Evolutionary conservation across 2,329 filamentous ascomycete genomes (phyloP), one percentile per base, ranked within the genome.

Genomic region (Cordyceps javanica): DNA sequence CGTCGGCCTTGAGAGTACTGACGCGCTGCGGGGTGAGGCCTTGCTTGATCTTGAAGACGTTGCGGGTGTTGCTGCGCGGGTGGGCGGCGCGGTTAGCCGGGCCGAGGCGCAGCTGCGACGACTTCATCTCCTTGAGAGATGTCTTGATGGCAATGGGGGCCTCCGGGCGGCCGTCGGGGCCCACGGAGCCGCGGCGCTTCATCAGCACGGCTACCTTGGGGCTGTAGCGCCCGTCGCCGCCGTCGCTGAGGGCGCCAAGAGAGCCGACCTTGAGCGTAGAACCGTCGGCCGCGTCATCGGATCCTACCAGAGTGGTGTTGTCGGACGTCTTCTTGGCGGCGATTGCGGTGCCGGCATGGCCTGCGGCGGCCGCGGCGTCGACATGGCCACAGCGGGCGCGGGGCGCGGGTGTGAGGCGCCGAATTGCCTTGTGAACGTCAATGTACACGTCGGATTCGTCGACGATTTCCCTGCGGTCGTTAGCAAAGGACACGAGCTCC

Each of bases 361-460:
- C 62, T 5, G 66, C 66, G 7, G 69, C 68, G 5, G 69, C 67
- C 4, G 67, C 67, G 7, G 68, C 66, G 38, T 69, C 69, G 30
- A 67, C 66, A 14, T 73, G 80, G 23, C 68, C 72, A 30, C 76
- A 81, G 57, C 88, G 83, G 45, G 85, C 85, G 67, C 90, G 88
- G 1, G 93, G 93, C 2, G 92, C 91, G 1, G 91, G 91, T 21
- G 88, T 84, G 66, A 95, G 82, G 54, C 94, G 89, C 59, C 94
- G 86, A 64, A 99, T 97, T 23, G 94, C 94, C 76, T 97, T 97
- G 78, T 97, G 94, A 2, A 99, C 91, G 71, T 99, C 94, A 62
- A 99, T 88, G 67, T 96, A 99, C 11, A 99, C 94, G 72, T 99
- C 94, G 0, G 93, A 97, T 72, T 99, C 94, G 70, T 99, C 94